Base-by-base conservation (phyloP, 768 basidiomycete genomes). In the Pisolithus marmoratus region DNA sequence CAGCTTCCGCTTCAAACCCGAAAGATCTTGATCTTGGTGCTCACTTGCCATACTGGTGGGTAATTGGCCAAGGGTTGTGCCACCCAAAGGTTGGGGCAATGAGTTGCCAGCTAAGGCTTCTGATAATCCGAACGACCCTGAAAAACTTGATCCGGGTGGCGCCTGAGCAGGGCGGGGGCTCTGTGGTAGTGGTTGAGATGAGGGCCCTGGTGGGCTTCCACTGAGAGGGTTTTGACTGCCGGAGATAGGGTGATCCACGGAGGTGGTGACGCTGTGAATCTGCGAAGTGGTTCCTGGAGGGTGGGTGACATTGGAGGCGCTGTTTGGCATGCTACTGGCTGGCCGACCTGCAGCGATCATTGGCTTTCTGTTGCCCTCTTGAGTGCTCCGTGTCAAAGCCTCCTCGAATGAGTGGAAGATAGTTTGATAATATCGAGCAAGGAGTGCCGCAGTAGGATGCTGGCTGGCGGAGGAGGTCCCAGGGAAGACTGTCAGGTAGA, bases 321-420 rank as follows among this genome's bases (percentile, higher is more conserved):
- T 66, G 36, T 55, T 60, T 38, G 49, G 38, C 36, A 44, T 40
- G 8, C 36, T 52, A 27, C 22, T 17, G 38, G 26, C 17, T 1
- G 63, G 56, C 7, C 69, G 78, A 48, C 73, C 72, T 22, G 73
- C 64, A 23, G 73, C 58, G 57, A 72, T 60, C 67, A 79, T 74
- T 27, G 74, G 73, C 56, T 78, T 80, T 59, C 79, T 80, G 54
- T 80, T 83, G 49, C 82, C 72, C 34, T 83, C 83, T 51, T 76
- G 75, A 40, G 83, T 44, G 58, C 81, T 87, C 55, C 76, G 81
- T 64, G 78, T 78, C 64, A 84, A 86, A 27, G 72, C 64, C 31
- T 87, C 84, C 67, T 92, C 90, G 58, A 91, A 88, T 3, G 87
- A 85, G 37, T 72, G 70, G 22, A 90, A 70, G 52, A 92, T 72